Evolutionary conservation across 1,284 basidiomycete genomes (phyloP), one percentile per base, ranked within the genome.

Genomic region (Ganoderma boninense): DNA sequence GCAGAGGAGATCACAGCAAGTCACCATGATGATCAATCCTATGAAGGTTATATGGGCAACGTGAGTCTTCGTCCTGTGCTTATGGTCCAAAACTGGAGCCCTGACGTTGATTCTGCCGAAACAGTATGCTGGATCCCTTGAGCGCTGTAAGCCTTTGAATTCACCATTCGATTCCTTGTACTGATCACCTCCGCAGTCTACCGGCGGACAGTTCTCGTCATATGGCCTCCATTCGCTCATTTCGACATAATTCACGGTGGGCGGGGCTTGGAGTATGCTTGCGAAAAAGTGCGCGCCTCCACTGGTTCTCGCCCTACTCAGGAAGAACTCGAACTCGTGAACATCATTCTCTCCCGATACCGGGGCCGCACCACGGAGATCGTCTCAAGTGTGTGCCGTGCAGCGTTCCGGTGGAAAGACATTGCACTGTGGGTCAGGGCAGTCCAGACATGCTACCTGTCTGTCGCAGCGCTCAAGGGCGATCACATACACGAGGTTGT

Each of bases 11-110:
- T 62, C 10, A 61, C 60, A 4, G 35, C 38, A 10, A 20, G 38
- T 5, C 29, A 62, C 7, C 11, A 62, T 11, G 60, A 62, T 2
- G 60, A 62, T 7, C 60, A 62, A 43, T 29, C 29, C 13, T 42
- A 83, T 63, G 82, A 84, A 68, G 83, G 82, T 10, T 85, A 84
- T 68, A 79, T 79, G 73, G 84, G 82, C 29, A 85, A 85, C 74
- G 85, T 86, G 69, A 63, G 84, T 13, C 4, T 52, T 11, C 11
- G 11, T 52, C 14, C 23, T 52, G 11, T 52, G 13, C 23, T 26
- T 23, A 79, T 0, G 23, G 18, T 64, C 43, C 61, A 13, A 49
- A 62, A 72, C 75, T 14, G 26, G 11, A 4, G 4, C 23, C 23
- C 10, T 1, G 8, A 2, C 18, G 20, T 14, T 23, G 11, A 13